A percentile compares a stretch with the other conserved stretches of the same genome.
These are phyloP conservation scores for Xylaria sp. DNA, from an alignment of 2,329 filamentous ascomycete genomes.

Conservation along the genomic window DNA sequence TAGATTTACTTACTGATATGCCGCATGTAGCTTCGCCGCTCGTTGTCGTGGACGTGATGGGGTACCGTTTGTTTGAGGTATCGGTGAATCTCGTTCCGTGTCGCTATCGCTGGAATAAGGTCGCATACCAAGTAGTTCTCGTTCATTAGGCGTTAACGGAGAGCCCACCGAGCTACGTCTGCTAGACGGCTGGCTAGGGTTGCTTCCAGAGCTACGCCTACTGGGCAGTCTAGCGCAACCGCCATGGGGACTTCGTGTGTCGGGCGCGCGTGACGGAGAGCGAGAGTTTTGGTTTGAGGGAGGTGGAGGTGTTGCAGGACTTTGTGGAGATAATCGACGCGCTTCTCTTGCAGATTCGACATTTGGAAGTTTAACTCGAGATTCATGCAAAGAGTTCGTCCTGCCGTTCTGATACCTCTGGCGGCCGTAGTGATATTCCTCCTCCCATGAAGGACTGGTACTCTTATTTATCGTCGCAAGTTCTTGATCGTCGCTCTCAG, in stretches of 20 bases:
- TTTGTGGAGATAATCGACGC: slow-evolving; percentile 5
- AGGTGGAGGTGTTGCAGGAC: slow-evolving; percentile 28
- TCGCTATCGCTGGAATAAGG: slow-evolving; percentile 42
- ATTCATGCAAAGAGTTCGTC: slow-evolving; percentile 10
- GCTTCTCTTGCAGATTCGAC: neutral
- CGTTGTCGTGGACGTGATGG: slow-evolving; percentile 41
- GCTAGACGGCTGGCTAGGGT: slow-evolving; percentile 26
- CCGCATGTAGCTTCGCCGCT: slow-evolving; percentile 42
- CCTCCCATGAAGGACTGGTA: slow-evolving; percentile 21
- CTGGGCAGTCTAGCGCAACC: slow-evolving; percentile 33
- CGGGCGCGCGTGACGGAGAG: slow-evolving; percentile 16
- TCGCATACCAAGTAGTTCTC: slow-evolving; percentile 48
- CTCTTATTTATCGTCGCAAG: slow-evolving; percentile 20
- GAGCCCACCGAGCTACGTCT: slow-evolving; percentile 40
- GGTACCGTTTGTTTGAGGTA: slow-evolving; percentile 36
- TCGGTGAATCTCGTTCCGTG: slow-evolving; percentile 39
- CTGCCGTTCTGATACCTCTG: neutral
- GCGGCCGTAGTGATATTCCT: slow-evolving; percentile 10
- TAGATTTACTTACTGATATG: slow-evolving; percentile 45
- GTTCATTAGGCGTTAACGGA: slow-evolving; percentile 48
- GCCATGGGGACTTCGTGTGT: slow-evolving; percentile 23
- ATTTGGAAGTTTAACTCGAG: neutral
- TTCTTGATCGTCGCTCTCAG: slow-evolving; percentile 33
- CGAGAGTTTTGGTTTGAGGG: slow-evolving; percentile 7
- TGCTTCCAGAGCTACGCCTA: slow-evolving; percentile 30